These are phyloP conservation scores for Thalassiosira livingstoniorum DNA, from an alignment of 352 stramenopile genomes.

Conservation along the genomic window DNA sequence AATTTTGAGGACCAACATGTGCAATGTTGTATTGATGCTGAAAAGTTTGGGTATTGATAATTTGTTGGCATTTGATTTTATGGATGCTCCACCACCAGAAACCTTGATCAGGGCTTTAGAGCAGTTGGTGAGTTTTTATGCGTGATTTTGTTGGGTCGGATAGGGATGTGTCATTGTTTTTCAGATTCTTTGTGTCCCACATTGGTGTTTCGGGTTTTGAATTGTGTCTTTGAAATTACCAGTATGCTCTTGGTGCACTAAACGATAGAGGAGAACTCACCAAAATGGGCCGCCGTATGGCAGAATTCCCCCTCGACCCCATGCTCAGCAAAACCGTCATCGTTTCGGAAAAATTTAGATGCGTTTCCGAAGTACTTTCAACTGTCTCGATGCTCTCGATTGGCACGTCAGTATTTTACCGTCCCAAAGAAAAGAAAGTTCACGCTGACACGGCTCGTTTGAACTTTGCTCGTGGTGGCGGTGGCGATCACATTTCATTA, in stretches of 20 bases:
- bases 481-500: slow-evolving; percentile 97
- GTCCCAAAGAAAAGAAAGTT: slow-evolving; percentile 98
- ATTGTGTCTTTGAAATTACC: slow-evolving; percentile 77
- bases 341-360: slow-evolving; percentile 89
- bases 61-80: slow-evolving; percentile 99
- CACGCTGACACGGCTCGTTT: slow-evolving; percentile 98
- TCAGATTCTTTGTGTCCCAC: not conserved
- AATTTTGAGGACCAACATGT: slow-evolving; percentile 97
- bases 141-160: too few species aligned
- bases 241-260: slow-evolving; percentile 98
- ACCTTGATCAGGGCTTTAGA: slow-evolving; percentile 98
- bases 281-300: slow-evolving; percentile 97
- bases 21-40: slow-evolving; percentile 98
- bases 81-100: slow-evolving; percentile 98
- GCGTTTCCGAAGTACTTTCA: slow-evolving; percentile 92
- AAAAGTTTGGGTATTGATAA: slow-evolving; percentile 99
- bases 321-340: slow-evolving; percentile 99
- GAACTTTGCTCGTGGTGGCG: slow-evolving; percentile 97
- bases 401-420: slow-evolving; percentile 98
- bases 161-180: too few species aligned
- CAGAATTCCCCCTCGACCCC: slow-evolving; percentile 99
- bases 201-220: not conserved
- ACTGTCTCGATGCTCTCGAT: slow-evolving; percentile 99
- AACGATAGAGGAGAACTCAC: slow-evolving; percentile 99
- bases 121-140: too few species aligned